Percentiles rank a stretch among this genome's conserved stretches.
Evolutionary conservation across 208 protist species (phyloP).

Genomic region (Tritrichomonas foetus): DNA sequence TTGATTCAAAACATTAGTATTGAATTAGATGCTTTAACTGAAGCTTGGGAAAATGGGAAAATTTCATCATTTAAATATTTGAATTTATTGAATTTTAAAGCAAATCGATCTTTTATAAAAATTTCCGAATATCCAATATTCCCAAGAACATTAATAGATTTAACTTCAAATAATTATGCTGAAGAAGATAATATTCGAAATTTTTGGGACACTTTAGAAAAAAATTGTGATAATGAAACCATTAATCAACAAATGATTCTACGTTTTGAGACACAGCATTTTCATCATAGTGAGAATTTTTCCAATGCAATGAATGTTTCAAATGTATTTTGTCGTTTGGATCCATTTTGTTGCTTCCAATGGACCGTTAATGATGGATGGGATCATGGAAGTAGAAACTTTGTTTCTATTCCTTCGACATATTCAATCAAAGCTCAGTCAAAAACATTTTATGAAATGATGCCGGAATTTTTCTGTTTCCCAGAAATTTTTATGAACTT

Average conservation of each 20-base stretch:
- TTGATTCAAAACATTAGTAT: not conserved
- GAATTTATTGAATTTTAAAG: not conserved
- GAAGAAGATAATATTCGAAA: too few species aligned
- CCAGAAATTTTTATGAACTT: not conserved
- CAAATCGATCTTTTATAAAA: not conserved
- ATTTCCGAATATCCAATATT: not conserved
- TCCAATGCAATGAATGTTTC: slow-evolving; percentile 14
- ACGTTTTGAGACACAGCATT: too few species aligned
- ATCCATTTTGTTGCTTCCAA: not conserved
- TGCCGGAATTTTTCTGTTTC: not conserved
- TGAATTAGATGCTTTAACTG: not conserved
- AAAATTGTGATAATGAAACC: too few species aligned
- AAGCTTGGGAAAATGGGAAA: not conserved
- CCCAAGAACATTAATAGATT: not conserved
- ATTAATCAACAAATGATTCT: too few species aligned
- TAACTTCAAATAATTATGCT: too few species aligned
- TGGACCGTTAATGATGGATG: slow-evolving; percentile 6
- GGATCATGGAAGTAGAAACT: not conserved
- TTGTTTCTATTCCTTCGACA: not conserved
- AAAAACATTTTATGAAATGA: slow-evolving; percentile 8
- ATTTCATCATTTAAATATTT: not conserved
- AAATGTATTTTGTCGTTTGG: not conserved
- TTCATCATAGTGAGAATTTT: not conserved
- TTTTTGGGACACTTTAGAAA: too few species aligned
- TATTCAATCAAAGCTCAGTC: not conserved